Conservation (phyloP, 2,329 filamentous ascomycete species). For the Botrytis elliptica region DNA sequence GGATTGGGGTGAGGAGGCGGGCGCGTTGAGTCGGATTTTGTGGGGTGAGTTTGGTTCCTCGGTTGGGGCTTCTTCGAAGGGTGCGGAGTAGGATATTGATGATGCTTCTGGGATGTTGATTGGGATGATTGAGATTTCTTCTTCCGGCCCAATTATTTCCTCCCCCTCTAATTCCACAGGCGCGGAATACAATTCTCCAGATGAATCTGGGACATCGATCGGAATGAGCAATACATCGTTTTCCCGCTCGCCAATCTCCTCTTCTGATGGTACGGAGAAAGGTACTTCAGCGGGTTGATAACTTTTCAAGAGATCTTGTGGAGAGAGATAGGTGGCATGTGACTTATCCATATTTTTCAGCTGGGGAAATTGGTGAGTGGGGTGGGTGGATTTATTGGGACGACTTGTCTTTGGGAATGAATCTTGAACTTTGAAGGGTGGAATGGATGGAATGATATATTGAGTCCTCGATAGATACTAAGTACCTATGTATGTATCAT, state of each 20-base stretch:
- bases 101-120: background rate
- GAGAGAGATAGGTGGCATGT: no score
- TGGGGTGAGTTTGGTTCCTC: background rate
- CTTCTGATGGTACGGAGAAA: background rate
- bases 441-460: background rate
- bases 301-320: background rate
- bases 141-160: no score
- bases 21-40: background rate
- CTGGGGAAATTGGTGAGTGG: background rate
- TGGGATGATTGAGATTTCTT: no score
- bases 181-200: accelerated
- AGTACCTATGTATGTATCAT: background rate
- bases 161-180: background rate
- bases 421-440: background rate
- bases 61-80: background rate
- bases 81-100: background rate
- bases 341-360: background rate
- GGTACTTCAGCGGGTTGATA: background rate
- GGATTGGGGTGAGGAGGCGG: background rate
- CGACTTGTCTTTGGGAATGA: background rate
- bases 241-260: background rate
- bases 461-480: background rate
- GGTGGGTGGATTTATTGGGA: background rate
- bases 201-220: background rate
- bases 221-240: background rate